Base-by-base conservation (phyloP, 2,329 filamentous ascomycete genomes). In the Incumbomyces lentus region DNA sequence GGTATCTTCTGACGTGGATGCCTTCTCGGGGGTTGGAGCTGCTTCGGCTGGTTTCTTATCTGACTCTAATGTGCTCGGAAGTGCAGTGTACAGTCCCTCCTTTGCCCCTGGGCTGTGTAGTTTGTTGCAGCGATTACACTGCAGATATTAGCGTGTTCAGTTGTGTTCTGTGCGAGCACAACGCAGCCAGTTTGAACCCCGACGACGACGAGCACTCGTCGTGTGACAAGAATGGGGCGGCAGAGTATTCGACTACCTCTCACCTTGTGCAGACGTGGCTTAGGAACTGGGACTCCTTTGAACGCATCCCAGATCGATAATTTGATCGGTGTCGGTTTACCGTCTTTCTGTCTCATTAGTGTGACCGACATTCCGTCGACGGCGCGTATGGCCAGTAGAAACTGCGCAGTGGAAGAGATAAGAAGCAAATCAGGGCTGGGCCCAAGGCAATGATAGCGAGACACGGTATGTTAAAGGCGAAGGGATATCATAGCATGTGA, bases 241-340 rank as follows among this genome's bases (percentile, higher is more conserved):
- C 22, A 26, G 8, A 8, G 8, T 26, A 8, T 26, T 26, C 8
- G 22, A 26, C 4, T 26, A 5, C 4, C 22, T 18, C 46, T 50
- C 40, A 47, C 47, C 18, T 34, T 35, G 22, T 45, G 42, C n/a
- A 40, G 35, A 40, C 47, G 49, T 16, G 53, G 49, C 14, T 47
- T 52, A 3, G 45, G 42, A 18, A 49, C 39, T 1, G 55, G 55
- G 6, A 49, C 50, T 12, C 54, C 51, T 22, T 49, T 51, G 31
- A 57, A 52, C 18, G 53, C 53, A 19, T 57, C 55, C 36, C 51
- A 53, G 44, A 57, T 52, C 10, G 53, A 54, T 42, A 57, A 31
- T 32, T 52, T 52, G 49, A 55, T 49, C 6, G 53, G 53, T 11
- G 32, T 40, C 18, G 41, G 32, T 13, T 47, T 50, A 31, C 55